Base-by-base conservation (phyloP, 2,329 filamentous ascomycete genomes). In the Beauveria sp. region DNA sequence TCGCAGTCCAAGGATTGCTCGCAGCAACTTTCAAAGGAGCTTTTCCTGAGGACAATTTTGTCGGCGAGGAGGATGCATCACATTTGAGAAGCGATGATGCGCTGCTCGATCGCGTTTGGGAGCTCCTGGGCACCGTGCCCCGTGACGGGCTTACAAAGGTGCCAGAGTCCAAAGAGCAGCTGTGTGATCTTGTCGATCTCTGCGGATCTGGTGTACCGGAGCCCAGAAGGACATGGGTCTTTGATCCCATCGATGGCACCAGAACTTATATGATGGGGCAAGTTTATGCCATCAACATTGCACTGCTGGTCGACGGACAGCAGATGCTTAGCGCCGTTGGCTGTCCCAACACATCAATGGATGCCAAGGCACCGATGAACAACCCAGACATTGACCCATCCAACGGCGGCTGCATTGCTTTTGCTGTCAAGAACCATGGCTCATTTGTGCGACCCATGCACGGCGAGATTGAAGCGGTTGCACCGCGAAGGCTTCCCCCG, bases 181-280 rank as follows among this genome's bases (percentile, higher is more conserved):
- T 83, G 70, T 83, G 81, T 67, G 74, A 78, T 55, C 70, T 82
- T 63, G 79, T 85, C 50, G 82, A 85, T 68, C 75, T 75, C 64
- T 83, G 81, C 62, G 77, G 79, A 34, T 65, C 72, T 22, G 75
- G 75, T 26, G 69, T 68, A 18, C 78, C 75, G 5, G 71, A 67
- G 7, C 65, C 67, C 3, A 59, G 61, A 2, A 69, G 81, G 16
- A 77, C 78, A 9, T 85, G 83, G 82, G 76, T 85, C 0, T 84
- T 85, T 65, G 83, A 85, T 66, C 83, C 83, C 0, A 84, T 85
- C 34, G 83, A 85, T 64, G 83, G 83, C 8, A 85, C 83, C 2
- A 79, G 81, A 70, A 83, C 81, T 0, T 85, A 82, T 59, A 73
- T 85, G 9, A 71, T 73, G 12, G 77, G 79, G 6, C 73, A 83